These are phyloP conservation scores for Daucus carota DNA, from an alignment of 129 eudicot species.

Conservation along the genomic window DH1_v3.0 NC_030389.2:42757001-42757500, in stretches of 20 bases:
- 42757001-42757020: background rate
- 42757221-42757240: constrained; percentile 43
- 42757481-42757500: background rate
- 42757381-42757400: background rate
- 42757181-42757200: constrained; percentile 27
- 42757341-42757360: background rate
- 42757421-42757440: background rate
- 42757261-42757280: constrained; percentile 19
- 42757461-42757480: background rate
- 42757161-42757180: background rate
- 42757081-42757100: constrained; percentile 4
- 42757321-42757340: constrained; percentile 6
- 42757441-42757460: background rate
- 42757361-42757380: background rate
- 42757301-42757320: constrained; percentile 1
- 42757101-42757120: constrained; percentile 4
- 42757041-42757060: background rate
- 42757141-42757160: background rate
- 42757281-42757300: constrained; percentile 11
- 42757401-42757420: background rate
- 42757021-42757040: background rate
- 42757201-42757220: constrained; percentile 37
- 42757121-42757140: background rate
- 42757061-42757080: background rate
- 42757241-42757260: constrained; percentile 28